These are phyloP conservation scores for Jatropha curcas DNA, from an alignment of 345 rosid species.

Conservation along the genomic window DNA sequence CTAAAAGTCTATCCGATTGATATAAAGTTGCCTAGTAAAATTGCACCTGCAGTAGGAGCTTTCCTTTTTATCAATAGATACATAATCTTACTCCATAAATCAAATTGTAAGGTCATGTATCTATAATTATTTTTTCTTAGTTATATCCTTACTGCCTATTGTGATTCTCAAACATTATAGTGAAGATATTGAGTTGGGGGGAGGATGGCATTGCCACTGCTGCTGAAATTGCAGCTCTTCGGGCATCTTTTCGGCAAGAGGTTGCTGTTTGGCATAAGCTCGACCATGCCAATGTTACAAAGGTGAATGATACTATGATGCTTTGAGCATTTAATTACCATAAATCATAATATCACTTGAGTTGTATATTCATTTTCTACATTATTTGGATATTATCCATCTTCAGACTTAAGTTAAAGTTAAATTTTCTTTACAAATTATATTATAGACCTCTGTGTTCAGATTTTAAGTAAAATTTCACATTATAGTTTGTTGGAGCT, in stretches of 20 bases:
- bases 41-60: too few relatives aligned
- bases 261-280: conserved; percentile 44
- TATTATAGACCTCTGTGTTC: not conserved
- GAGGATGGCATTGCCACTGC: conserved; percentile 39
- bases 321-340: not conserved
- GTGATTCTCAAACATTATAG: conserved; percentile 17
- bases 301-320: conserved; percentile 18
- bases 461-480: conserved; percentile 10
- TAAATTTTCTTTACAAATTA: not conserved
- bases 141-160: not conserved
- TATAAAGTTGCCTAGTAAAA: too few relatives aligned
- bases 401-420: not conserved
- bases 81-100: not conserved
- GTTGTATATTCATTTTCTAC: not conserved
- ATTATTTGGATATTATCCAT: not conserved
- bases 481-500: conserved; percentile 36
- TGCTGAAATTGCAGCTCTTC: conserved; percentile 35
- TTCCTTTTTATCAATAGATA: too few relatives aligned
- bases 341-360: not conserved
- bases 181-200: conserved; percentile 38
- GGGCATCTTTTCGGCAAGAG: conserved; percentile 36
- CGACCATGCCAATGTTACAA: conserved; percentile 34
- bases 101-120: not conserved
- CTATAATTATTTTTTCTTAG: not conserved
- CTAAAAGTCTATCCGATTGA: too few relatives aligned